These are phyloP conservation scores for Metschnikowia bowlesiae DNA, from an alignment of 805 yeast genomes.

Conservation along the genomic window DNA sequence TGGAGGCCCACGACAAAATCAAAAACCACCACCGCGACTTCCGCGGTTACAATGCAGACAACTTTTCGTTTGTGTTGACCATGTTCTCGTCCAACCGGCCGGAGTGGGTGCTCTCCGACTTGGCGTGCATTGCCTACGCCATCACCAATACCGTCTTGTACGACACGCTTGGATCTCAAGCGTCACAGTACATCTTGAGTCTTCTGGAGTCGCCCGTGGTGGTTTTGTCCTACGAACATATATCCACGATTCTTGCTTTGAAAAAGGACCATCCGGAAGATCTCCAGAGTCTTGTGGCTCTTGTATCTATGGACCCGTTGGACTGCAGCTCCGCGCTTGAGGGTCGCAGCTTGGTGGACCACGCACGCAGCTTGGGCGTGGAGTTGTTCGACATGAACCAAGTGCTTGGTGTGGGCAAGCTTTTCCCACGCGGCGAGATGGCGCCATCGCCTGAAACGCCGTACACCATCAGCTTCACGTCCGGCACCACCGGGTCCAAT, in stretches of 20 bases:
- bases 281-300: constrained; percentile 18
- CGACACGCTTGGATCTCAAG: constrained; percentile 43
- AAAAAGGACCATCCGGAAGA: constrained; percentile 12
- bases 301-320: constrained; percentile 28
- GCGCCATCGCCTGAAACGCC: constrained; percentile 17
- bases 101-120: constrained; percentile 68
- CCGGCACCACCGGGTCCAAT: constrained; percentile 25
- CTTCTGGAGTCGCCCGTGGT: constrained; percentile 61
- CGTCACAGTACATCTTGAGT: constrained; percentile 59
- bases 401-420: constrained; percentile 19
- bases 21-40: constrained; percentile 14
- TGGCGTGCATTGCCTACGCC: constrained; percentile 56
- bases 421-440: constrained; percentile 18
- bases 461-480: constrained; percentile 25
- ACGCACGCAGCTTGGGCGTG: constrained; percentile 15
- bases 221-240: constrained; percentile 22
- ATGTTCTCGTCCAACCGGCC: constrained; percentile 54
- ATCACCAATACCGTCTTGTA: constrained; percentile 24
- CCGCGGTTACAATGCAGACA: constrained; percentile 9
- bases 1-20: constrained; percentile 21
- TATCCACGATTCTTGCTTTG: constrained; percentile 8
- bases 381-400: constrained; percentile 21
- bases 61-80: constrained; percentile 45
- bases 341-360: constrained; percentile 29
- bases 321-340: constrained; percentile 9